Percentiles rank a stretch among this genome's conserved stretches.
phyloP scores from a whole-genome alignment of 352 stramenopile genomes.

The Nothophytophthora sp. region DNA sequence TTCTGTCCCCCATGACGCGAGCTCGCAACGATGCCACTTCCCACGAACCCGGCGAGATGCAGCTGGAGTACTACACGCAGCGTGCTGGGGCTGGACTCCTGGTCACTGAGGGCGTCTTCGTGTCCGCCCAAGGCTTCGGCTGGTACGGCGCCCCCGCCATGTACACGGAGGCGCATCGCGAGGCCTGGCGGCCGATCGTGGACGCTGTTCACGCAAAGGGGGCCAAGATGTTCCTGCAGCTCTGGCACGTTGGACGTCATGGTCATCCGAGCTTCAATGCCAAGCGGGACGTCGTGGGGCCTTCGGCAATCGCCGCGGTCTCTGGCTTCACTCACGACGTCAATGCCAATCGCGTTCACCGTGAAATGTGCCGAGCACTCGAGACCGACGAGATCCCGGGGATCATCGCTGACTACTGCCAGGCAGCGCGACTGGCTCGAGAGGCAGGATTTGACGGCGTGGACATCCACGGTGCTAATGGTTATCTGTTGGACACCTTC shows the following conservation, averaged over 20 bases:
- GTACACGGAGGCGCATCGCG: constrained; percentile 24
- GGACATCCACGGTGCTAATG: constrained; percentile 70
- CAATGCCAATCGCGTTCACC: constrained; percentile 11
- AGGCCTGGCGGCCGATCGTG: constrained; percentile 28
- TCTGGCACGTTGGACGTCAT: constrained; percentile 58
- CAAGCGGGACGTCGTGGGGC: constrained; percentile 30
- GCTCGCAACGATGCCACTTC: background rate
- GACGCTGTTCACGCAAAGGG: constrained; percentile 62
- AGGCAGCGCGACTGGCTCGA: constrained; percentile 39
- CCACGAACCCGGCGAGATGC: constrained; percentile 5
- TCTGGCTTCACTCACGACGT: constrained; percentile 6
- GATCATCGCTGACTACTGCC: constrained; percentile 56
- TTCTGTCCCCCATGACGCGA: constrained; percentile 29
- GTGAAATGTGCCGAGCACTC: constrained; percentile 43
- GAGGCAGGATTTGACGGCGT: constrained; percentile 54
- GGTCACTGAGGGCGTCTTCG: background rate
- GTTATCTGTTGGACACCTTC: constrained; percentile 87
- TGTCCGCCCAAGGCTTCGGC: too few relatives aligned
- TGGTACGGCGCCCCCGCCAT: constrained; percentile 22
- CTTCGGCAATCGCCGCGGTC: constrained; percentile 22
- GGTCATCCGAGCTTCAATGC: constrained; percentile 13
- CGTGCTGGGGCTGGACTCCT: constrained; percentile 2
- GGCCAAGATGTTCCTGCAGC: constrained; percentile 17
- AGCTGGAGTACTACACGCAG: constrained; percentile 22
- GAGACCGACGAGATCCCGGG: constrained; percentile 56